These are phyloP conservation scores for Aspergillus saccharolyticus DNA, from an alignment of 495 filamentous ascomycete species.

Conservation along the genomic window DNA sequence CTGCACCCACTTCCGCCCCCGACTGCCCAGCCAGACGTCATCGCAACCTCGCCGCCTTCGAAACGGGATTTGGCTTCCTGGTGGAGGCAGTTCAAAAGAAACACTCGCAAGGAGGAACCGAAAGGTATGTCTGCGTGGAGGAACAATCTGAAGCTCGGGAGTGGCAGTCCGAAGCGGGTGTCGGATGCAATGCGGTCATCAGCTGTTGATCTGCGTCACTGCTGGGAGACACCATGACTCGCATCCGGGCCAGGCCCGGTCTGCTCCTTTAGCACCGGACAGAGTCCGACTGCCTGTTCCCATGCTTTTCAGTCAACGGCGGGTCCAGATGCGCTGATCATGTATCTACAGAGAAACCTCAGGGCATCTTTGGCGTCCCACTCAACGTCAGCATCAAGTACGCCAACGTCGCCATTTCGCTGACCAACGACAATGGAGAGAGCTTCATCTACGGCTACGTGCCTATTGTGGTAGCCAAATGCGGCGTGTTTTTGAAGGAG, in stretches of 20 bases:
- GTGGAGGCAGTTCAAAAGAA: constrained; percentile 86
- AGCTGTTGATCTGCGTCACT: not conserved
- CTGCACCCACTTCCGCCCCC: constrained; percentile 33
- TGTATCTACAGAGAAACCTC: constrained; percentile 27
- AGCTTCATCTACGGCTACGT: constrained; percentile 99
- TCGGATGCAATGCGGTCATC: constrained; percentile 9
- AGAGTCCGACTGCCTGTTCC: not conserved
- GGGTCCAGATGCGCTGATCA: not conserved
- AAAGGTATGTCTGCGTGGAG: constrained; percentile 54
- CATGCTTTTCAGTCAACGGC: not conserved
- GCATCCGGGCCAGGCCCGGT: not conserved
- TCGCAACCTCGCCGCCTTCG: constrained; percentile 56
- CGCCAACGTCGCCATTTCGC: constrained; percentile 96
- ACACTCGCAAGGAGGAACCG: constrained; percentile 66
- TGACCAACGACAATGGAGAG: constrained; percentile 82
- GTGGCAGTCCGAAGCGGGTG: not conserved
- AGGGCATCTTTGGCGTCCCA: constrained; percentile 89
- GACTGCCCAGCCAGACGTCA: constrained; percentile 24
- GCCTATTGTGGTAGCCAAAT: constrained; percentile 97
- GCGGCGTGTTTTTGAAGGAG: constrained; percentile 95
- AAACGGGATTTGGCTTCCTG: constrained; percentile 81
- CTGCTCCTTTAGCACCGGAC: not conserved
- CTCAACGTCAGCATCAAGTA: constrained; percentile 93
- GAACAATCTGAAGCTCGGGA: not conserved
- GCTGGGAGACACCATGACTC: not conserved